Evolutionary conservation across 1,284 basidiomycete species (phyloP).

Genomic region (Trametes hirsuta): DNA sequence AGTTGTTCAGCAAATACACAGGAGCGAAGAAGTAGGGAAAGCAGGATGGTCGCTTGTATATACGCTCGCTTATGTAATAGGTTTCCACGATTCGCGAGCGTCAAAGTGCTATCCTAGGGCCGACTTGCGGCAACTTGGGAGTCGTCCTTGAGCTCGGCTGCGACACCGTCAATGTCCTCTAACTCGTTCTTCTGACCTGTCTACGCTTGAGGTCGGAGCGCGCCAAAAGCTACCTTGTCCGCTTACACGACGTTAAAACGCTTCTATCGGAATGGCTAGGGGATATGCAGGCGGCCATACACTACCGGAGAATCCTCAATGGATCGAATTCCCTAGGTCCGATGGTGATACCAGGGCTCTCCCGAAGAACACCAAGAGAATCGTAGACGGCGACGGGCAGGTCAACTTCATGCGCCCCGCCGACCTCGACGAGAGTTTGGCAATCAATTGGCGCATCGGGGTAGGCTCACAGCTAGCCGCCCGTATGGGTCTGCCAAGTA

Average conservation of each 20-base stretch:
- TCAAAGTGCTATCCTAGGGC: neutral
- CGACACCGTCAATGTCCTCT: too few relatives aligned
- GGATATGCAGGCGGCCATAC: slow-evolving; percentile 13
- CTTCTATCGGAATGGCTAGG: slow-evolving; percentile 13
- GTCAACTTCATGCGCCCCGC: slow-evolving; percentile 72
- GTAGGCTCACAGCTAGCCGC: slow-evolving; percentile 61
- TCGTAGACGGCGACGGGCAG: slow-evolving; percentile 58
- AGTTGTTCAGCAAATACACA: too few relatives aligned
- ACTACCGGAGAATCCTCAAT: slow-evolving; percentile 55
- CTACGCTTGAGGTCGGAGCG: too few relatives aligned
- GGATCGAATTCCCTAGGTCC: slow-evolving; percentile 58
- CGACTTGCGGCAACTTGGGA: too few relatives aligned
- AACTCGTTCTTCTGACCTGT: too few relatives aligned
- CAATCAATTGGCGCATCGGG: slow-evolving; percentile 62
- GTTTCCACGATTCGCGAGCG: neutral
- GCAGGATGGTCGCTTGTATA: neutral
- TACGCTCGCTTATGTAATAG: neutral
- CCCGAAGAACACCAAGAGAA: slow-evolving; percentile 57
- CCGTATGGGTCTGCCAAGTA: slow-evolving; percentile 53
- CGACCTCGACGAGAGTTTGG: slow-evolving; percentile 48
- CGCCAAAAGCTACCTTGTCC: too few relatives aligned
- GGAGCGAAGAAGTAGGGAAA: neutral
- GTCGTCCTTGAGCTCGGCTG: too few relatives aligned
- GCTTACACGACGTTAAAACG: neutral
- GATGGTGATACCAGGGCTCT: slow-evolving; percentile 59